A percentile compares a stretch with the other conserved stretches of the same genome.
Conservation (phyloP, 2,329 filamentous ascomycete genomes). For the Westerdykella aurantiaca region DNA sequence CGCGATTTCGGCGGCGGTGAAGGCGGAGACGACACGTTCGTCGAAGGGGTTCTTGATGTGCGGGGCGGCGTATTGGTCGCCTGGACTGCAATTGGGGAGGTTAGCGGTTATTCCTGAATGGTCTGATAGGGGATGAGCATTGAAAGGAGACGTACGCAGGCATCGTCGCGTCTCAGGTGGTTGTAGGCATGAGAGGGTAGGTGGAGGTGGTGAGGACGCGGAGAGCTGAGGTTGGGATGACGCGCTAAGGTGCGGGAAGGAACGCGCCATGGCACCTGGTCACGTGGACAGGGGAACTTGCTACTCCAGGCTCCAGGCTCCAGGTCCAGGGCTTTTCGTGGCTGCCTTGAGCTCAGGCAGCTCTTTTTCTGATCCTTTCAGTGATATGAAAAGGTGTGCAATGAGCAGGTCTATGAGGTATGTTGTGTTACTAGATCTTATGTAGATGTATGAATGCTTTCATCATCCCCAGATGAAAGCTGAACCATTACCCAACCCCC, state of each 20-base stretch:
- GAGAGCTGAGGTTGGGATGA: slow-evolving; percentile 20
- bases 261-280: slow-evolving; percentile 10
- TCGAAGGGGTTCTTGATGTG: slow-evolving; percentile 70
- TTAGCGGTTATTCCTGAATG: slow-evolving; percentile 12
- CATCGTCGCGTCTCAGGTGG: slow-evolving; percentile 22
- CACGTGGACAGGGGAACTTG: not conserved
- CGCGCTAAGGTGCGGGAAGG: slow-evolving; percentile 20
- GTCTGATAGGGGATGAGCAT: not conserved
- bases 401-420: too few relatives aligned
- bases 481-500: not conserved
- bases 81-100: slow-evolving; percentile 20
- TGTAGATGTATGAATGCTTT: not conserved
- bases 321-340: too few relatives aligned
- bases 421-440: too few relatives aligned
- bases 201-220: not conserved
- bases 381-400: too few relatives aligned
- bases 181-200: slow-evolving; percentile 20
- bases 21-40: slow-evolving; percentile 69
- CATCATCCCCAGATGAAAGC: not conserved
- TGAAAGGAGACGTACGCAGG: slow-evolving; percentile 27
- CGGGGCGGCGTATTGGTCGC: slow-evolving; percentile 34
- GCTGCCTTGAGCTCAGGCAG: too few relatives aligned
- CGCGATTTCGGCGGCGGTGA: slow-evolving; percentile 84
- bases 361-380: not conserved
- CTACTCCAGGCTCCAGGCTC: too few relatives aligned